These are phyloP conservation scores for Ophiostoma quercus DNA, from an alignment of 2,329 filamentous ascomycete genomes.

Conservation along the genomic window DNA sequence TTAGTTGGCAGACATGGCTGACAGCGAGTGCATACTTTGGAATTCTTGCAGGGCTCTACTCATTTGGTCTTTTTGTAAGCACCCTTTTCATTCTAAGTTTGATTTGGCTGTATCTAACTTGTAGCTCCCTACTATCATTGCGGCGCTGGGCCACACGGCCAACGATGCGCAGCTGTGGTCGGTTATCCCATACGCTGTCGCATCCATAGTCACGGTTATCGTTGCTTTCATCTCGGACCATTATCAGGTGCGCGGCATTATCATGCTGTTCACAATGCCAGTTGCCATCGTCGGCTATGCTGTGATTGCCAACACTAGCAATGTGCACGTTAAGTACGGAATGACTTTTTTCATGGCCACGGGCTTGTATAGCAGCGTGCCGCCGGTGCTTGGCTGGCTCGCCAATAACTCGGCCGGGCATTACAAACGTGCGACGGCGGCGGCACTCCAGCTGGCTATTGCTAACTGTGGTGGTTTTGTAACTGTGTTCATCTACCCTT, in stretches of 20 bases:
- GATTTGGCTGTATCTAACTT: background rate
- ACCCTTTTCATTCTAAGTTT: background rate
- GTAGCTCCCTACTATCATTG: constrained; percentile 59
- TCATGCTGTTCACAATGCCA: constrained; percentile 60
- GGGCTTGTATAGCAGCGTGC: constrained; percentile 59
- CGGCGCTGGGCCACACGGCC: constrained; percentile 48
- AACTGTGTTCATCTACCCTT: constrained; percentile 45
- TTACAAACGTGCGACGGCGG: constrained; percentile 64
- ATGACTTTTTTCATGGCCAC: constrained; percentile 65
- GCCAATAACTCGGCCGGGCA: constrained; percentile 64
- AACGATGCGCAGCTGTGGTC: constrained; percentile 59
- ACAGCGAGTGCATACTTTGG: constrained; percentile 58
- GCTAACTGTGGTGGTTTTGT: constrained; percentile 65
- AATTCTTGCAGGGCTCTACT: constrained; percentile 55
- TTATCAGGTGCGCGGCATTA: constrained; percentile 52
- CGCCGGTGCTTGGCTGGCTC: constrained; percentile 59
- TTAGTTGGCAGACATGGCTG: constrained; percentile 59
- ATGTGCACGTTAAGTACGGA: constrained; percentile 52
- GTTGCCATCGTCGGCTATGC: constrained; percentile 62
- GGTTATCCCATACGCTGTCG: constrained; percentile 59
- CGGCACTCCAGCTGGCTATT: constrained; percentile 59
- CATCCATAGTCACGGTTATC: constrained; percentile 50
- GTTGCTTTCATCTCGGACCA: constrained; percentile 56
- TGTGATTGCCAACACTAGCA: constrained; percentile 52
- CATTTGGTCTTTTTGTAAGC: constrained; percentile 56